Evolutionary conservation across 75 land plant genomes (phyloP).

Genomic region (Picea sitchensis): DNA sequence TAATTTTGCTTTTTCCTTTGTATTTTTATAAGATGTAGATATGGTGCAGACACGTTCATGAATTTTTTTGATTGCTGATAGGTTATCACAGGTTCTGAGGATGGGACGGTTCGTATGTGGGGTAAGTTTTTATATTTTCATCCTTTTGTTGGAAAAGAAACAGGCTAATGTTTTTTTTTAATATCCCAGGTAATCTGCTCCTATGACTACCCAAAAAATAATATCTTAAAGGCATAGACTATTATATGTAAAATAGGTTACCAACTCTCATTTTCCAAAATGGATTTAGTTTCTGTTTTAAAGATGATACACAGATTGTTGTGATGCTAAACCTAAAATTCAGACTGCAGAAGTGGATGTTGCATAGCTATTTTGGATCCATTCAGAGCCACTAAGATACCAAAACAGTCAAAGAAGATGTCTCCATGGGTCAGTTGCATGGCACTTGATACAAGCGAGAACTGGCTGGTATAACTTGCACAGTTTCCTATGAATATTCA

Average conservation of each 20-base stretch:
- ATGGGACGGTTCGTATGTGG: conserved; percentile 89
- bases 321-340: neutral
- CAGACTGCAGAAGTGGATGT: conserved; percentile 74
- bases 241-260: neutral
- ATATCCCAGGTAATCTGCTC: neutral
- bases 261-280: neutral
- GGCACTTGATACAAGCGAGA: conserved; percentile 79
- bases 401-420: conserved; percentile 20
- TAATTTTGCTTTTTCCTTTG: too few species aligned
- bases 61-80: conserved; percentile 3
- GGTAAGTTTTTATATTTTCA: conserved; percentile 37
- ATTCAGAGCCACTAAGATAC: conserved; percentile 23
- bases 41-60: too few species aligned
- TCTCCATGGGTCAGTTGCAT: conserved; percentile 73
- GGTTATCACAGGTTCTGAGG: conserved; percentile 96
- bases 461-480: conserved; percentile 71
- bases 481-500: neutral
- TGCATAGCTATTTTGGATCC: conserved; percentile 57
- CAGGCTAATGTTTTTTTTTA: neutral
- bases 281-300: neutral
- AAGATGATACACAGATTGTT: neutral
- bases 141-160: neutral
- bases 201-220: neutral
- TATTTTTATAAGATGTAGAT: too few species aligned
- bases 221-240: neutral